A percentile compares a stretch with the other conserved stretches of the same genome.
These are phyloP conservation scores for Artemisia argyi DNA, from an alignment of 129 eudicot species.

Conservation along the genomic window DNA sequence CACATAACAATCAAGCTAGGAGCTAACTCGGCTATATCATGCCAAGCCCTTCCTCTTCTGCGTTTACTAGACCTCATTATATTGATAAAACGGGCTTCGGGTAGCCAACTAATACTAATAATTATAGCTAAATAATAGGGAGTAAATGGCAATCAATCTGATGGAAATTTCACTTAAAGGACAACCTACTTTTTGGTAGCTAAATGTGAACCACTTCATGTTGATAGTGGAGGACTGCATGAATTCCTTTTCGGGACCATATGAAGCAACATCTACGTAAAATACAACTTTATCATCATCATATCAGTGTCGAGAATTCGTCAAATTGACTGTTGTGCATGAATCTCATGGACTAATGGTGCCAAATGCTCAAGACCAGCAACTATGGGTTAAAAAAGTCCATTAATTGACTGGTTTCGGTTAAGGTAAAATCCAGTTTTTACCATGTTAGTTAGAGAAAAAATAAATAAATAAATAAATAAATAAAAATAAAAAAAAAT, in stretches of 20 bases:
- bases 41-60: not conserved
- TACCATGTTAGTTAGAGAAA: not conserved
- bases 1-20: no score
- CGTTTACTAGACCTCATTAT: constrained; percentile 4
- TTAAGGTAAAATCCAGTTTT: not conserved
- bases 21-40: not conserved
- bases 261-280: constrained; percentile 24
- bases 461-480: no score
- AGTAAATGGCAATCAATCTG: not conserved
- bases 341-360: not conserved
- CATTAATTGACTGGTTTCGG: no score
- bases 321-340: not conserved
- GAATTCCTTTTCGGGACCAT: constrained; percentile 26
- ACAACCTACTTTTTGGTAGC: constrained; percentile 24
- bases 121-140: no score
- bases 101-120: not conserved
- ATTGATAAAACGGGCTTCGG: not conserved
- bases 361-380: not conserved
- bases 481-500: no score
- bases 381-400: not conserved
- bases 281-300: constrained; percentile 22
- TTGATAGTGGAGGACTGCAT: constrained; percentile 34
- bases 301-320: not conserved
- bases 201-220: constrained; percentile 34
- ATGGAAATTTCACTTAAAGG: not conserved